Conservation (phyloP, 2,329 filamentous ascomycete species). For the Colletotrichum abscissum region DNA sequence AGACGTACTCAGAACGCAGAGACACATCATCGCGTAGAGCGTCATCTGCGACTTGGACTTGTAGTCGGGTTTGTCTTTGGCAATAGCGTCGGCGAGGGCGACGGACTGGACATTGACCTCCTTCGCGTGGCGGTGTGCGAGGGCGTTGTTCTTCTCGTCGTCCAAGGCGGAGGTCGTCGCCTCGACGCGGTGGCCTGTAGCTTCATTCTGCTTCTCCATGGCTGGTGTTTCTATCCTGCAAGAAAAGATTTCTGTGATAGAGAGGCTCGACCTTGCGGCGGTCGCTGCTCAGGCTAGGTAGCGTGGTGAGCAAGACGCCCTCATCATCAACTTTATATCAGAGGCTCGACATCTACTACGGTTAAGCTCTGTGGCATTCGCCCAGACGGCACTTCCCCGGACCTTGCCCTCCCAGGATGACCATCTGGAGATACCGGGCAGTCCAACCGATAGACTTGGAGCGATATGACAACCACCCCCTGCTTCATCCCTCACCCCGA, state of each 20-base stretch:
- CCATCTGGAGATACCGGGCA: not conserved
- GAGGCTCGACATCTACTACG: not conserved
- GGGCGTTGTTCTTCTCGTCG: constrained; percentile 3
- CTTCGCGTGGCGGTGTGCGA: constrained; percentile 25
- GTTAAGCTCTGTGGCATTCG: not conserved
- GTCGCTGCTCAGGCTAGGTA: not conserved
- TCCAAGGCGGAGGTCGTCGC: constrained; percentile 31
- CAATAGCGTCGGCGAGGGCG: constrained; percentile 37
- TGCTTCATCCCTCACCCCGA: not conserved
- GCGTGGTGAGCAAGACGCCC: not conserved
- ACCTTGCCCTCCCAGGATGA: not conserved
- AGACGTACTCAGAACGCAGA: constrained; percentile 34
- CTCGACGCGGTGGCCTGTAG: constrained; percentile 18
- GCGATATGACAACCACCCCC: not conserved
- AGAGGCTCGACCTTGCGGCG: not conserved
- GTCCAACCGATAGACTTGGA: not conserved
- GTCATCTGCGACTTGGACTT: constrained; percentile 28
- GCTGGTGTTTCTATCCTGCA: not conserved
- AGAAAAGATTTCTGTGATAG: not conserved
- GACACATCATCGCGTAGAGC: constrained; percentile 37
- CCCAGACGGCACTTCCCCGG: not conserved
- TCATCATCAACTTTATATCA: not conserved
- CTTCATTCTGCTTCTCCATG: constrained; percentile 10
- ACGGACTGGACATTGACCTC: constrained; percentile 35
- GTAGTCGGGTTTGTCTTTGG: constrained; percentile 37